Evolutionary conservation across 805 yeast species (phyloP), one percentile per base, ranked within the genome.

Genomic region (Saturnispora hagleri): DNA sequence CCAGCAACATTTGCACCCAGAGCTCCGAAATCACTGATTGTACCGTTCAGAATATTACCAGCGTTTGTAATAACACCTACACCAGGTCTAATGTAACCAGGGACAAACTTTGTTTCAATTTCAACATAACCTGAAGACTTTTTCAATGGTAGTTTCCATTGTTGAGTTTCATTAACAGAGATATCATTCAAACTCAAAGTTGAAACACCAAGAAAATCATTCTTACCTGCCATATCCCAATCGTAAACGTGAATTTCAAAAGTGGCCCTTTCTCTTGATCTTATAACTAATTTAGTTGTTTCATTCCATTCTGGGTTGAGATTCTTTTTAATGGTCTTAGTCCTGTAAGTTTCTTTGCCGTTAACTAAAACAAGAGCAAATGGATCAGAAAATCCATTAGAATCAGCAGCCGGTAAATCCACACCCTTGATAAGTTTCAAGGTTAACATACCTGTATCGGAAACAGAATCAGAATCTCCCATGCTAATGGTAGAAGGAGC

Each of bases 241-340:
- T 86, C 93, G 60, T 69, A 77, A 17, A 82, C 79, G 44, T 74
- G 75, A 24, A 82, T 58, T 34, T 65, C 55, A 28, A 84, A 63
- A 17, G 69, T 59, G 26, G 77, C 70, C 62, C 85, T 75, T 2
- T 81, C 69, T 65, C 88, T 78, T 0, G 93, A 84, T 36, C 77
- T 73, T 53, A 86, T 65, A 4, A 86, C 82, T 57, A 88, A 66
- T 4, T 72, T 73, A 24, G 78, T 70, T 7, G 70, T 65, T 59
- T 87, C 93, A 63, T 87, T 82, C 90, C 93, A 89, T 10, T 73
- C 75, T 17, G 96, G 96, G 51, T 79, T 72, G 58, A 86, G 70
- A 0, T 86, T 79, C 63, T 80, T 85, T 68, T 84, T 83, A 53
- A 80, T 71, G 51, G 76, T 76, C 52, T 76, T 80, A 10, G 86